These are phyloP conservation scores for Trichoderma sp. DNA, from an alignment of 2,329 filamentous ascomycete species.

Conservation along the genomic window DNA sequence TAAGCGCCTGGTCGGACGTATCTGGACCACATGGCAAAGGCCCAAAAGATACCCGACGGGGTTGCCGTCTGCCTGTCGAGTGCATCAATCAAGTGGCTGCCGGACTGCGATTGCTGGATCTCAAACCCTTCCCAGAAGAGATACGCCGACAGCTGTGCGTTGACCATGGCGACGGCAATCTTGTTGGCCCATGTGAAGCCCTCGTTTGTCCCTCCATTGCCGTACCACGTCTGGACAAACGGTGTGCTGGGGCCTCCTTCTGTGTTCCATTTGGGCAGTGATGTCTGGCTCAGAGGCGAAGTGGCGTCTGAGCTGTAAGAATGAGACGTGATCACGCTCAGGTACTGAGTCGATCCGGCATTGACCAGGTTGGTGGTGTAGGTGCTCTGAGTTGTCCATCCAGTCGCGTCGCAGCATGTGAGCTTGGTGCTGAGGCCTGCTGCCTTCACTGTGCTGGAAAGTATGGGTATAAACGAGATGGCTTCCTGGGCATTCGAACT, in stretches of 20 bases:
- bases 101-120: conserved; percentile 18
- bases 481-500: conserved; percentile 19
- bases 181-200: conserved; percentile 21
- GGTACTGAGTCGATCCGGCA: conserved; percentile 12
- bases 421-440: conserved; percentile 13
- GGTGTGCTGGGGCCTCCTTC: conserved; percentile 12
- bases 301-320: conserved; percentile 14
- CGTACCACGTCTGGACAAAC: conserved; percentile 16
- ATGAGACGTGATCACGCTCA: conserved; percentile 4
- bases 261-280: conserved; percentile 19
- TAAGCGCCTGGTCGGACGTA: conserved; percentile 11
- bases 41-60: conserved; percentile 22
- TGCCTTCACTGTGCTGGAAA: conserved; percentile 14
- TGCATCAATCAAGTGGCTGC: conserved; percentile 15
- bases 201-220: conserved; percentile 9
- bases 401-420: conserved; percentile 17
- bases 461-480: conserved; percentile 15
- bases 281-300: conserved; percentile 8
- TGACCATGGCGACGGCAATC: conserved; percentile 15
- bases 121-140: conserved; percentile 18
- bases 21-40: conserved; percentile 22
- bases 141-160: conserved; percentile 13
- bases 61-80: conserved; percentile 15
- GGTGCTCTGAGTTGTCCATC: conserved; percentile 14
- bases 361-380: conserved; percentile 21